Evolutionary conservation across 225 moss, liverwort and hornwort species (phyloP), one percentile per base, ranked within the genome.

Genomic region (Bryoerythrophyllum caledonicum): DNA sequence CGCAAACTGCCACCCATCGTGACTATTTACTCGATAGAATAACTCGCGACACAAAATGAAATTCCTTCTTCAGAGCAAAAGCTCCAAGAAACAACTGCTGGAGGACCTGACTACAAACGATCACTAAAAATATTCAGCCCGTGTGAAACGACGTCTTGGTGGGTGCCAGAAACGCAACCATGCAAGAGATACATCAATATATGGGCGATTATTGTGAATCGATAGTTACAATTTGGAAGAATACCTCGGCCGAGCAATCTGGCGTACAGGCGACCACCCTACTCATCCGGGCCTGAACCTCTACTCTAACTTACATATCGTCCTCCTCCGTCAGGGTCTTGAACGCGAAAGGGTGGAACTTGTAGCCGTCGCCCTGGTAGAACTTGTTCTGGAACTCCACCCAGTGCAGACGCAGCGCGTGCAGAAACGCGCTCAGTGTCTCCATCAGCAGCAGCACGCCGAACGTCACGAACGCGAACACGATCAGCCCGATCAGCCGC

Each of bases 371-470:
- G 19, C 96, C 94, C 79, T 73, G 58, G 63, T 91, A 94, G 57
- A 99, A 99, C 89, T 99, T 99, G 80, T 99, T 99, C 79, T 90
- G 90, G 74, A 99, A 99, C 84, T 99, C 97, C 68, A 94, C 94
- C 97, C 94, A 99, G 70, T 99, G 94, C 20, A 99, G 90, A 64
- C 97, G 87, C 68, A 99, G 91, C 27, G 97, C 97, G 79, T 99
- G 94, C 60, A 99, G 81, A 71, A 99, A 99, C 19, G 97, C 97
- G 72, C 93, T 99, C 37, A 99, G 76, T 2, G 94, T 94, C 87
- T 99, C 97, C 97, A 99, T 99, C 63, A 87, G 74, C 51, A 99
- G 82, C 73, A 99, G 82, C 79, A 99, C 93, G 2, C 91, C 91
- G 48, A 90, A 68, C 15, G 97, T 99, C 21, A 89, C 93, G 38